Percentiles rank a stretch among this genome's conserved stretches.
Conservation (phyloP, 805 yeast genomes). For the Lipomyces sp. region DNA sequence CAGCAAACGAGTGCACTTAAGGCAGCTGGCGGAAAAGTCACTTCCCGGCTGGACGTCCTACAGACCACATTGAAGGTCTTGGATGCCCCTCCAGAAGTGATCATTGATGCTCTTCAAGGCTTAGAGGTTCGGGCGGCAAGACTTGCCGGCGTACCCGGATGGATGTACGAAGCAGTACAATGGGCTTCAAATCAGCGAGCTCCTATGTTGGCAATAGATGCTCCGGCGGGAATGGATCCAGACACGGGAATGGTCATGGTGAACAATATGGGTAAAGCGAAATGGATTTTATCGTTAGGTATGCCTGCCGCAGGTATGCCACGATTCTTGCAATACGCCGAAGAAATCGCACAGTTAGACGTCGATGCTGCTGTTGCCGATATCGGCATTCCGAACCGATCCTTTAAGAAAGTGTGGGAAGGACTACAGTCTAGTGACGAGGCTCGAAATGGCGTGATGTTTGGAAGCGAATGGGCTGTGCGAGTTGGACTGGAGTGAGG, state of each 20-base stretch:
- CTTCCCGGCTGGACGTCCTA: conserved; percentile 41
- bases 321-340: conserved; percentile 26
- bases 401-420: conserved; percentile 23
- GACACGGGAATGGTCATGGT: conserved; percentile 68
- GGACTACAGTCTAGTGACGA: conserved; percentile 23
- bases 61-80: conserved; percentile 49
- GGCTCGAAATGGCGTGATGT: conserved; percentile 28
- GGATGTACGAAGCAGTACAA: conserved; percentile 52
- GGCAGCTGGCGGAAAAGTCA: conserved; percentile 72
- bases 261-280: conserved; percentile 39
- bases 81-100: conserved; percentile 76
- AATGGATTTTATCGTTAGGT: conserved; percentile 45
- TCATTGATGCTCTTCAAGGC: conserved; percentile 85
- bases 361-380: conserved; percentile 34
- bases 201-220: conserved; percentile 68
- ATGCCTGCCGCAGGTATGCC: conserved; percentile 32
- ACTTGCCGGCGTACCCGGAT: conserved; percentile 26
- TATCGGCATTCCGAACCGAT: conserved; percentile 38
- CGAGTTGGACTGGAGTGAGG: conserved; percentile 21
- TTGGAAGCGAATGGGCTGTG: conserved; percentile 37
- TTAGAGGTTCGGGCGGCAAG: conserved; percentile 58
- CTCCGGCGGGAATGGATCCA: conserved; percentile 82
- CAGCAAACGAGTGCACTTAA: conserved; percentile 62
- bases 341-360: conserved; percentile 21
- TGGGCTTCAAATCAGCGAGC: conserved; percentile 67